Base-by-base conservation (phyloP, 129 eudicot genomes). In the Calendula officinalis region DNA sequence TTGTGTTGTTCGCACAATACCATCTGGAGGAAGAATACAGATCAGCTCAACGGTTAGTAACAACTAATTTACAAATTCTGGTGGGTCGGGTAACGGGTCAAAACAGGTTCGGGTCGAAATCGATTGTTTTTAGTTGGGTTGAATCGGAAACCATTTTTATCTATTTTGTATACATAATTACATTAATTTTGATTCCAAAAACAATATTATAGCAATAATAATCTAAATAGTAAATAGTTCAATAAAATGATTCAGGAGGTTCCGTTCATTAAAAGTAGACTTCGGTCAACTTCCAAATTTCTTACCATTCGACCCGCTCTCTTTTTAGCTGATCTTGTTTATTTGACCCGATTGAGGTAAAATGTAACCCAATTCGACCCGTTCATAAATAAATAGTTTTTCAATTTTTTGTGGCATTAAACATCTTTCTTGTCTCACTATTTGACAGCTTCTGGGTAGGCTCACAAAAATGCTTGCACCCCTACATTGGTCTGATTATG, bases 391-490 rank as follows among this genome's bases (percentile, higher is more conserved):
- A 22, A 22, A 22, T 22, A 22, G 1, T 0, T 22, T 22, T 22
- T 22, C 30, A 22, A 22, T 22, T 22, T 22, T 22, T 22, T 22
- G 30, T 22, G 30, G 30, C 15, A 45, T 14, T 6, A 39, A 38
- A 14, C 39, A 60, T 42, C 3, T 36, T 14, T 65, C 11, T 40
- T 45, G 15, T 46, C n/a, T 55, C 41, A 60, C 51, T 34, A 45
- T 55, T 11, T 52, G 8, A 42, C 95, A 88, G 96, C 90, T 88
- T 58, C 80, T 90, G 46, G 89, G 82, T 53, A 83, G 99, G 74
- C 97, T 94, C 30, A 87, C 82, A 7, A 94, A 86, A 81, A 94
- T 94, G 95, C 95, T 94, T 52, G 95, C 97, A 4, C 99, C 99
- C 51, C 81, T 89, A 13, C 86, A 84, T 64, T 94, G 99, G 99